phyloP scores from a whole-genome alignment of 441 rosid genomes.

The Adansonia gregorii region DNA sequence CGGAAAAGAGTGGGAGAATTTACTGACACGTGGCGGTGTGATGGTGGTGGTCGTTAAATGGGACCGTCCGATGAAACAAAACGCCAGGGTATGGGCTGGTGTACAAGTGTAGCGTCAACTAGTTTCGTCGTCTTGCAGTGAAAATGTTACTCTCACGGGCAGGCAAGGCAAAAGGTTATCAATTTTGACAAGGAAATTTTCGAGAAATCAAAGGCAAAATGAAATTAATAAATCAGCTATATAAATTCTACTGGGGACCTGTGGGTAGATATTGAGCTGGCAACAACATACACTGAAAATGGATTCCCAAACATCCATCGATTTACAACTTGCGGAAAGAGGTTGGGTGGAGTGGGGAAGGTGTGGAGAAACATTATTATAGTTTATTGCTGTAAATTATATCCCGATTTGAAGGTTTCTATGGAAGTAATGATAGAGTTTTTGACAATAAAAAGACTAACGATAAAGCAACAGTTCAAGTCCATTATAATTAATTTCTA shows the following conservation, averaged over 20 bases:
- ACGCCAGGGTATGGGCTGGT: not conserved
- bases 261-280: not conserved
- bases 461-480: no score
- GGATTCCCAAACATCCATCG: no score
- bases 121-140: not conserved
- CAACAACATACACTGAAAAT: no score
- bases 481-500: no score
- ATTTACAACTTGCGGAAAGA: no score
- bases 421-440: not conserved
- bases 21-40: conserved; percentile 19
- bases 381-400: no score
- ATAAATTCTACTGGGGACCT: not conserved
- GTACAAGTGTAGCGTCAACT: not conserved
- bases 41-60: not conserved
- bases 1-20: not conserved
- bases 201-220: not conserved
- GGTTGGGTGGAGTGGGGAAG: no score
- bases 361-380: no score
- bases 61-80: not conserved
- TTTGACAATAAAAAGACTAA: no score
- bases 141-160: not conserved
- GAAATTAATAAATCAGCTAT: not conserved
- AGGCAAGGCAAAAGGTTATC: not conserved
- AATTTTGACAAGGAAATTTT: not conserved
- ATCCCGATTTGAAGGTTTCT: no score